Conservation (phyloP, 305 asterid genomes). For the Solanum hybrid region DNA sequence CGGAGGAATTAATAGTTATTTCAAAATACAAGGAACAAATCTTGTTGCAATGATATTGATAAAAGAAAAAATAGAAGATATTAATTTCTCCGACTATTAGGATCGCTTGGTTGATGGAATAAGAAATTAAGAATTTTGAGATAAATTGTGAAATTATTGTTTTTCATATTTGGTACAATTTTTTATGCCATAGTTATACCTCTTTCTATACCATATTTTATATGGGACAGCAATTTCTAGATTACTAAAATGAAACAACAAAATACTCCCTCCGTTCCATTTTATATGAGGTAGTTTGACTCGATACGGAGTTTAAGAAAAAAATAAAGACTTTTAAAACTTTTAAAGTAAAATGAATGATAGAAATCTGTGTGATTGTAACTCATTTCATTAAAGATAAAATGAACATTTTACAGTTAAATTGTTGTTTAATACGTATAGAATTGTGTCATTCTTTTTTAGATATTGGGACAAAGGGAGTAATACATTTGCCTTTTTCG, state of each 20-base stretch:
- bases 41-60: background rate
- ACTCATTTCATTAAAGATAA: no score
- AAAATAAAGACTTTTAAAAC: no score
- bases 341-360: no score
- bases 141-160: background rate
- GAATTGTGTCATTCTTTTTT: no score
- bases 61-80: background rate
- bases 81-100: background rate
- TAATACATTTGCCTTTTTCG: background rate
- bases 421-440: no score
- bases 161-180: background rate
- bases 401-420: no score
- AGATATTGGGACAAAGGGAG: no score
- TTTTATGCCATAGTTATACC: background rate
- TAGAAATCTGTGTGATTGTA: no score
- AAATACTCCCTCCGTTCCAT: no score
- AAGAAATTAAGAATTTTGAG: background rate
- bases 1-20: background rate
- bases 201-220: background rate
- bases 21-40: background rate
- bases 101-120: background rate
- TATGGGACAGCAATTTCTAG: background rate
- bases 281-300: no score
- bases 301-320: no score
- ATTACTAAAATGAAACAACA: background rate